These are phyloP conservation scores for Anaeromyces robustus DNA, from an alignment of 192 early-diverging fungal genomes.

Conservation along the genomic window DNA sequence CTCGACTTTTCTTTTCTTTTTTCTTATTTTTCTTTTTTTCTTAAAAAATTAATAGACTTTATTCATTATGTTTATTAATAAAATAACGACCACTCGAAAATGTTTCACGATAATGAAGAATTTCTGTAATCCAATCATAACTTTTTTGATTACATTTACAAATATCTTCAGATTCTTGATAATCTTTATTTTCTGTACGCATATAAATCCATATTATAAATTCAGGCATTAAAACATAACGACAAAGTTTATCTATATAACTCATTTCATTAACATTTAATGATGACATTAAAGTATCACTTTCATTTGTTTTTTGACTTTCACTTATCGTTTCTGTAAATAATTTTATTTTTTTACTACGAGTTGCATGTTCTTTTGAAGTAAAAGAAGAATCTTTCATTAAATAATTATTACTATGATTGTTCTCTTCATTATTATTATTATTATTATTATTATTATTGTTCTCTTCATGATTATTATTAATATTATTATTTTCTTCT, in stretches of 20 bases:
- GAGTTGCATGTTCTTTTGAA: neutral
- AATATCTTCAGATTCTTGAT: neutral
- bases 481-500: no score
- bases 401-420: no score
- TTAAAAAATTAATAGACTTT: no score
- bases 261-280: neutral
- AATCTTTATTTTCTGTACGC: neutral
- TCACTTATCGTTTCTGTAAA: neutral
- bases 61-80: neutral
- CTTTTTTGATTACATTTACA: neutral
- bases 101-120: neutral
- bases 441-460: neutral
- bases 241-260: neutral
- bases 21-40: no score
- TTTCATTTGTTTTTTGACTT: neutral
- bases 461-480: neutral
- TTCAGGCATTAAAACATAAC: neutral
- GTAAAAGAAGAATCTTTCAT: no score
- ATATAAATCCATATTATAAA: neutral
- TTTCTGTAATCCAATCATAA: neutral
- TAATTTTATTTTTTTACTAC: neutral
- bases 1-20: no score
- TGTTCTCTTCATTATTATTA: no score
- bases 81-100: neutral
- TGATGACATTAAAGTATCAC: neutral